A percentile compares a stretch with the other conserved stretches of the same genome.
phyloP scores from a whole-genome alignment of 169 alveolate genomes.

The Cardiosporidium cionae region DNA sequence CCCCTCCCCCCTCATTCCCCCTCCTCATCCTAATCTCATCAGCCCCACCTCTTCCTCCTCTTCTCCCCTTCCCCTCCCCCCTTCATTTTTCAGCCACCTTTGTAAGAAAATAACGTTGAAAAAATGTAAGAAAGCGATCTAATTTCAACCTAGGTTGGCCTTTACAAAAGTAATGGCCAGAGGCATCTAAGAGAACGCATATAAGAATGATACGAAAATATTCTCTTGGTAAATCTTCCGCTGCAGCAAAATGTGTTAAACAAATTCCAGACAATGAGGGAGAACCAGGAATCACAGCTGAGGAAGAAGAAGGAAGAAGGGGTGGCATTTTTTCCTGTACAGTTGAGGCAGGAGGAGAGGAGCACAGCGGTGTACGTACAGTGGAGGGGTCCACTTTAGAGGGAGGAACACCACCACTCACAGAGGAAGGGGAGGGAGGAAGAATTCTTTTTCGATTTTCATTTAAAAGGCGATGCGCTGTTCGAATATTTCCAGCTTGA shows the following conservation, averaged over 20 bases:
- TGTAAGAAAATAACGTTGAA: slow-evolving; percentile 2
- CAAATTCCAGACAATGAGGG: background rate
- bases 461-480: slow-evolving; percentile 1
- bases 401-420: background rate
- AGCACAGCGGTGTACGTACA: background rate
- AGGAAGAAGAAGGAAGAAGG: background rate
- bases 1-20: too few relatives aligned
- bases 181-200: slow-evolving; percentile 2
- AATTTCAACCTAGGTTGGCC: slow-evolving; percentile 7
- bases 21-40: too few relatives aligned
- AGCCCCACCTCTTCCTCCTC: too few relatives aligned
- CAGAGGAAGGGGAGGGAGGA: background rate
- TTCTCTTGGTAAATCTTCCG: slow-evolving; percentile 5
- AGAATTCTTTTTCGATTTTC: background rate
- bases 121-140: slow-evolving; percentile 18
- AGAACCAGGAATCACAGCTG: background rate
- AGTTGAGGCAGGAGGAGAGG: background rate
- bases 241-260: background rate
- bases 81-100: background rate
- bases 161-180: slow-evolving; percentile 6
- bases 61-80: background rate
- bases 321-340: background rate
- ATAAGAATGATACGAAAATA: background rate
- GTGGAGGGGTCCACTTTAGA: background rate
- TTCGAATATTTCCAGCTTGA: background rate